Evolutionary conservation across 2,329 filamentous ascomycete genomes (phyloP).

Genomic region (Capronia americana): DNA sequence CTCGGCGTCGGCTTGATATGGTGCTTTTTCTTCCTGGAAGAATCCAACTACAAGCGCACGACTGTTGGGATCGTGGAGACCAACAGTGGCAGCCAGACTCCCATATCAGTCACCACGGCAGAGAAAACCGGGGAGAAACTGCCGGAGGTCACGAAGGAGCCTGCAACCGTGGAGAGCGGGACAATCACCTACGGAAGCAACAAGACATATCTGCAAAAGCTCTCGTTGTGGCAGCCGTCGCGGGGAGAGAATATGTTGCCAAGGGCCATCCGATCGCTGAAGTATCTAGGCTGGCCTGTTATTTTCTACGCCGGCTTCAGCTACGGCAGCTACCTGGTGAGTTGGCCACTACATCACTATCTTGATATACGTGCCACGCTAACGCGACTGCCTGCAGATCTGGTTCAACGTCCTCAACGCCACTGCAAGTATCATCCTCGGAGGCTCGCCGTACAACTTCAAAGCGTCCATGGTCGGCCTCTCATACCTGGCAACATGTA

Average conservation of each 20-base stretch:
- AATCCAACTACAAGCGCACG: slow-evolving; percentile 32
- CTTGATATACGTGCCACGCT: not conserved
- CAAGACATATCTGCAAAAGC: slow-evolving; percentile 32
- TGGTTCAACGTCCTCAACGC: slow-evolving; percentile 55
- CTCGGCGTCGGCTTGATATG: slow-evolving; percentile 28
- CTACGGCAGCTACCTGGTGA: slow-evolving; percentile 49
- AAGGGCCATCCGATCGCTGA: slow-evolving; percentile 33
- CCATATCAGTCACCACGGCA: slow-evolving; percentile 4
- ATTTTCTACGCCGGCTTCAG: slow-evolving; percentile 51
- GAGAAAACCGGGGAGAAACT: slow-evolving; percentile 18
- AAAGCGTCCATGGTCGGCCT: slow-evolving; percentile 49
- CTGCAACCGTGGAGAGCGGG: slow-evolving; percentile 17
- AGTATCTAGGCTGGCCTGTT: slow-evolving; percentile 45
- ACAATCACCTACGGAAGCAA: slow-evolving; percentile 14
- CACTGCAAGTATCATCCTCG: slow-evolving; percentile 50
- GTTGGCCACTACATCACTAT: not conserved
- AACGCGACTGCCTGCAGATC: slow-evolving; percentile 37
- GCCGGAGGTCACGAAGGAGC: slow-evolving; percentile 4
- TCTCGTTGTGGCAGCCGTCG: slow-evolving; percentile 31
- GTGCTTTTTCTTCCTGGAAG: slow-evolving; percentile 38
- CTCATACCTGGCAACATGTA: slow-evolving; percentile 44
- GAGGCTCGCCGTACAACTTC: slow-evolving; percentile 48
- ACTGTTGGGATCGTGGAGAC: slow-evolving; percentile 24
- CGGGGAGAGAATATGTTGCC: slow-evolving; percentile 25
- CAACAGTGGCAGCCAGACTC: slow-evolving; percentile 24